Evolutionary conservation across 2,329 filamentous ascomycete genomes (phyloP).

Genomic region (Hymenoscyphus occultus): DNA sequence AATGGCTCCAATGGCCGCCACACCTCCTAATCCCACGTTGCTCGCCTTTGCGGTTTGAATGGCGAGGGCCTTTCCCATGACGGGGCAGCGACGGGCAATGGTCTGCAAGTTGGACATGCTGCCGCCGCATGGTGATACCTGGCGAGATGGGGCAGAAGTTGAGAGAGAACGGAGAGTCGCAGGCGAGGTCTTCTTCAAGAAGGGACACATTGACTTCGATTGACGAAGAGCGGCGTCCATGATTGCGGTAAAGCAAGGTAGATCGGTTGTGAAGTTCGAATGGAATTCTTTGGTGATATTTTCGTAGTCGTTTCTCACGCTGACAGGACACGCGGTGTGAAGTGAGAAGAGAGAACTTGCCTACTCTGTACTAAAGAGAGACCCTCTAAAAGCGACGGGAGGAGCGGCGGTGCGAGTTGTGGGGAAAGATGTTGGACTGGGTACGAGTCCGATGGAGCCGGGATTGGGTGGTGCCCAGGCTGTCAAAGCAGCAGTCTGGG

Average conservation of each 20-base stretch:
- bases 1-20: slow-evolving; percentile 47
- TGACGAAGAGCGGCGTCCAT: slow-evolving; percentile 97
- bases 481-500: neutral
- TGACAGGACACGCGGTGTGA: neutral
- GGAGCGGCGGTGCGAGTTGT: neutral
- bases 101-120: slow-evolving; percentile 97
- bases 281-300: neutral
- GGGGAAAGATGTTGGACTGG: neutral
- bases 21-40: slow-evolving; percentile 40
- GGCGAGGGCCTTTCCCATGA: slow-evolving; percentile 97
- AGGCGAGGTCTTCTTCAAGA: slow-evolving; percentile 90
- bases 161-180: slow-evolving; percentile 88
- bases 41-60: slow-evolving; percentile 68
- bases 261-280: neutral
- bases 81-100: slow-evolving; percentile 88
- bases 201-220: slow-evolving; percentile 95
- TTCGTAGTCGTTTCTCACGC: neutral
- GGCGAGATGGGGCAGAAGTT: slow-evolving; percentile 58
- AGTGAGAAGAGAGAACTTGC: neutral
- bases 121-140: slow-evolving; percentile 72
- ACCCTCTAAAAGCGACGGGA: neutral
- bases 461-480: neutral
- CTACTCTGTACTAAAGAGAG: neutral
- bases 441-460: neutral
- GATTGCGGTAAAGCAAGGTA: slow-evolving; percentile 24